Base-by-base conservation (phyloP, 768 basidiomycete species). In the Boletus insuetus region DNA sequence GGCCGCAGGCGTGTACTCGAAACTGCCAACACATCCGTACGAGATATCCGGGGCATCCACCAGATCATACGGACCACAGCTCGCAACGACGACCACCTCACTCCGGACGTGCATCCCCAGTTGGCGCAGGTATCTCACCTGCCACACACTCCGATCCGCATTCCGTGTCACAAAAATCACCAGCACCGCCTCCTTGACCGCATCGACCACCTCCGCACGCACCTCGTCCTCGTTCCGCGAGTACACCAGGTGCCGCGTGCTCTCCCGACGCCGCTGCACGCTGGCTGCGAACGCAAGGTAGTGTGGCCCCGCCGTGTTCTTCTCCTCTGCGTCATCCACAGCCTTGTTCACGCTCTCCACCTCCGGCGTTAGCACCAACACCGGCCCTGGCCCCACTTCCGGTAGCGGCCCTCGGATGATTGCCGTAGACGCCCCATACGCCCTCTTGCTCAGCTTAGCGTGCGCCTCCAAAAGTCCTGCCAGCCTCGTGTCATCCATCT, bases 21-120 rank as follows among this genome's bases (percentile, higher is more conserved):
- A 86, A 41, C 80, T 81, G 17, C 74, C 78, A 4, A 87, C 58
- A 35, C 77, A 81, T 22, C 73, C 69, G 0, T 68, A 67, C 57
- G 58, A 64, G 2, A 60, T 55, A 12, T 69, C 64, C 6, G 40
- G 14, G 68, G 60, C 60, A 16, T 52, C 51, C 26, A 76, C 69
- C 12, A 85, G 53, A 57, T 88, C 86, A 59, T 87, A 89, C 29
- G 86, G 86, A n/a, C 78, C 81, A 62, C 85, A 85, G 37, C 82
- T 85, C 19, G 82, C 77, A 0, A 88, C 56, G 14, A 87, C 65
- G 1, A 85, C 73, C 34, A 85, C 70, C 17, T 70, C 62, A 1
- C 31, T 51, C 3, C 7, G n/a, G n/a, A n/a, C n/a, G 63, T 50
- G 60, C 20, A 34, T 46, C 55, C 19, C 70, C 42, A 39, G 77